Base-by-base conservation (phyloP, 148 eudicot species). In the Vaccinium myrtillus region DNA sequence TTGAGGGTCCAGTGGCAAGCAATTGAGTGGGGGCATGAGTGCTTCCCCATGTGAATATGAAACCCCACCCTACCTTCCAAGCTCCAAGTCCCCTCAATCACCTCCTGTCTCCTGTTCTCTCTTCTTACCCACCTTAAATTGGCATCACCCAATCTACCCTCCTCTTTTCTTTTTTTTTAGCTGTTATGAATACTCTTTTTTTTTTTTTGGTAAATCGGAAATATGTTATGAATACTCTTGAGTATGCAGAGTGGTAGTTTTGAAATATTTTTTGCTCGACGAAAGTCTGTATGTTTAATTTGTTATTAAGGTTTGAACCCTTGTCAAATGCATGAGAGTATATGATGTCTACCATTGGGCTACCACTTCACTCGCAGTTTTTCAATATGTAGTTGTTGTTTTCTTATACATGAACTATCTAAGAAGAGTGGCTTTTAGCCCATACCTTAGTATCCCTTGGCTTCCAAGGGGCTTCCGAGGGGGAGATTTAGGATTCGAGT, bases 21-120 rank as follows among this genome's bases (percentile, higher is more conserved):
- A 58, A 56, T 79, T 30, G 65, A 78, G 65, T 78, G n/a, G 59
- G 30, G 78, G 78, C 30, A 46, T 77, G 55, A 77, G 46, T 53
- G 63, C 63, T 2, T 18, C 16, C 81, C 82, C 82, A 36, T 58
- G 82, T 79, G 70, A 36, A 4, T 32, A 79, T 58, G 69, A 16
- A 79, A 79, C 8, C 51, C 70, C 82, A 16, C 39, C 18, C 18
- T 25, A 50, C 80, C 32, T 51, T 14, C 39, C 54, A 50, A 23
- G 39, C 27, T 56, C 80, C 54, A 51, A 30, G 15, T 25, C 15
- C 21, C 58, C 30, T 21, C 21, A 23, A 51, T 25, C 15, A 54
- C 63, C 63, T 23, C 46, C 61, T 1, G 21, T 54, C 81, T 78
- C 63, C 58, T n/a, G 16, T n/a, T 51, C 18, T 77, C 15, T 49